These are phyloP conservation scores for Agarophyton chilense DNA, from an alignment of 23 red algal genomes.

Conservation along the genomic window DNA sequence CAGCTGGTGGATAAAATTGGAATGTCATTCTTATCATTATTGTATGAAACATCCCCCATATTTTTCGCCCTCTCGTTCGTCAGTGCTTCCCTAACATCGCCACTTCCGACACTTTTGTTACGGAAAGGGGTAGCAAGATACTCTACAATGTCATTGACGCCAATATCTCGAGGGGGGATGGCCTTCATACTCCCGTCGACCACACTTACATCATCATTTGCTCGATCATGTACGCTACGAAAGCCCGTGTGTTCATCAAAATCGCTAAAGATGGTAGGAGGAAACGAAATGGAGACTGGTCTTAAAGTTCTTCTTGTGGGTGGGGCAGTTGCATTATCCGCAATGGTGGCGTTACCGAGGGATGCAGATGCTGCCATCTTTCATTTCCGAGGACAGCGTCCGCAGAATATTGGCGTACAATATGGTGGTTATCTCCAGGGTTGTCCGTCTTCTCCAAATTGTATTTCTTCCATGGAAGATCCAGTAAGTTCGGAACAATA, in stretches of 20 bases:
- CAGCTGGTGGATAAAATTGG: neutral
- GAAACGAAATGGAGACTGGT: neutral
- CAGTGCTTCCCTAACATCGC: too few relatives aligned
- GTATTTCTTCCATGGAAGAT: slow-evolving; percentile 59
- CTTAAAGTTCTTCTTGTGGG: slow-evolving; percentile 21
- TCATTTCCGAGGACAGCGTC: slow-evolving; percentile 57
- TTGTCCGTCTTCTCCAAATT: slow-evolving; percentile 71
- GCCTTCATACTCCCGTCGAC: slow-evolving; percentile 25
- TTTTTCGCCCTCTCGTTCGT: too few relatives aligned
- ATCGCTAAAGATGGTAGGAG: neutral
- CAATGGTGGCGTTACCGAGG: neutral
- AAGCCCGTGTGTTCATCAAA: neutral
- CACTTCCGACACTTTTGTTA: too few relatives aligned
- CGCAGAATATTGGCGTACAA: slow-evolving; percentile 48
- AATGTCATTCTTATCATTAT: neutral
- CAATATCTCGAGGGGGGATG: neutral
- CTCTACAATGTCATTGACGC: too few relatives aligned
- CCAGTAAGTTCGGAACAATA: slow-evolving; percentile 22
- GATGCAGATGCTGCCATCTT: slow-evolving; percentile 45
- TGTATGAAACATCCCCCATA: too few relatives aligned
- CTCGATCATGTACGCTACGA: neutral
- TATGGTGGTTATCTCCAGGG: slow-evolving; percentile 63
- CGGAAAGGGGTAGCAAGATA: too few relatives aligned
- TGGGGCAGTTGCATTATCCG: slow-evolving; percentile 2
- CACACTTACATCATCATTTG: slow-evolving; percentile 12